These are phyloP conservation scores for Gremmenia infestans DNA, from an alignment of 2,329 filamentous ascomycete genomes.

Conservation along the genomic window DNA sequence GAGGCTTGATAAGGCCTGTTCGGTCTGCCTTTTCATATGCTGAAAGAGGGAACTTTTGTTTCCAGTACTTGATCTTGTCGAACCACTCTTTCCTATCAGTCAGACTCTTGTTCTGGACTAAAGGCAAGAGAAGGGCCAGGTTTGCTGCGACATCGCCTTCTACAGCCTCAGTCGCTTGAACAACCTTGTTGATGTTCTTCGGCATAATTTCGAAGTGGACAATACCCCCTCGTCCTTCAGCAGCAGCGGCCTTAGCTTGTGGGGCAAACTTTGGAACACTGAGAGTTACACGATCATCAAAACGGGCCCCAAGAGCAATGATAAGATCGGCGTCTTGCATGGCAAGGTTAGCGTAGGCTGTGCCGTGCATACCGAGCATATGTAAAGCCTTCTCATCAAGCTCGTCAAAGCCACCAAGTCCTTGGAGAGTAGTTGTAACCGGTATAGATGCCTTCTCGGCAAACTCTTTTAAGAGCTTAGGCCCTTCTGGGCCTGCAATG, in stretches of 20 bases:
- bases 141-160: conserved; percentile 88
- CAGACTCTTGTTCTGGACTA: conserved; percentile 58
- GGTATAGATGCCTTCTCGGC: conserved; percentile 87
- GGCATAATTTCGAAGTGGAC: conserved; percentile 98
- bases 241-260: conserved; percentile 75
- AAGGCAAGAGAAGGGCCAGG: conserved; percentile 68
- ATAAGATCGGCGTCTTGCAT: conserved; percentile 97
- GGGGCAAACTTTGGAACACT: conserved; percentile 85
- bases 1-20: conserved; percentile 84
- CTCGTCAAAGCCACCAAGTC: conserved; percentile 88
- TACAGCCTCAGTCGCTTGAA: conserved; percentile 91
- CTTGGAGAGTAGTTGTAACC: conserved; percentile 92
- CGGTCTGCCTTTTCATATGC: conserved; percentile 74
- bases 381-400: conserved; percentile 89
- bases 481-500: conserved; percentile 72
- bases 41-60: conserved; percentile 79
- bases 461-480: conserved; percentile 76
- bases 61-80: conserved; percentile 83
- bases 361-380: conserved; percentile 98
- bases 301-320: conserved; percentile 87
- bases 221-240: conserved; percentile 85
- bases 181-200: conserved; percentile 99
- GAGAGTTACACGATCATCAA: conserved; percentile 90
- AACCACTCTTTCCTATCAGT: conserved; percentile 79
- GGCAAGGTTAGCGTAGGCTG: conserved; percentile 94